A percentile compares a stretch with the other conserved stretches of the same genome.
phyloP scores from a whole-genome alignment of 257 asterid genomes.

The Solanum stenotomum region DNA sequence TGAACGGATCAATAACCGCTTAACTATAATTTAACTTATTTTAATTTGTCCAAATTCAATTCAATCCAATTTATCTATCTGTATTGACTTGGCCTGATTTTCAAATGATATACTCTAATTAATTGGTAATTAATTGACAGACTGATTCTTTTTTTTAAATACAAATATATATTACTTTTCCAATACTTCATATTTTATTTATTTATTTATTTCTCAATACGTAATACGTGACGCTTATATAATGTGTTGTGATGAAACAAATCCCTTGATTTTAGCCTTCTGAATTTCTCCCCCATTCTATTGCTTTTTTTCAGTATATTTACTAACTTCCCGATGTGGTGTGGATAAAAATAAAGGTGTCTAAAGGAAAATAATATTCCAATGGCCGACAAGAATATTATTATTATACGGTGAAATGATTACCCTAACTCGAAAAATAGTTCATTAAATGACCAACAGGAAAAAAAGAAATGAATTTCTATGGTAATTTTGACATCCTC shows the following conservation, averaged over 20 bases:
- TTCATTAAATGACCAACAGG: neutral
- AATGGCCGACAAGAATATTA: neutral
- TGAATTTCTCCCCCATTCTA: neutral
- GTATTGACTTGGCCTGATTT: neutral
- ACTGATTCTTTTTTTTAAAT: neutral
- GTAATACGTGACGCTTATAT: neutral
- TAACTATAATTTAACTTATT: too few species aligned
- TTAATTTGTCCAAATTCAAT: too few species aligned
- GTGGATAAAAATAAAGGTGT: neutral
- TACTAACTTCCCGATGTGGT: neutral
- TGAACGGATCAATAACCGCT: too few species aligned
- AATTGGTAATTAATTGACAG: neutral
- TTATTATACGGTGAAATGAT: neutral
- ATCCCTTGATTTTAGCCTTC: neutral
- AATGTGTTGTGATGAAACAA: neutral
- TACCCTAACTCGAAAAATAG: neutral
- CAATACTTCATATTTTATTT: too few species aligned
- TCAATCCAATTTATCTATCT: rapidly evolving
- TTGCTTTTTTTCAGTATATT: neutral
- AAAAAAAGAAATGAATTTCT: neutral
- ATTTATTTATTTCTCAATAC: neutral
- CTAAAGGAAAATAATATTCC: neutral
- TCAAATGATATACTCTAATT: neutral
- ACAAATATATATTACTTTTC: neutral
- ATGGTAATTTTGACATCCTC: neutral